Conservation (phyloP, 192 early-diverging fungal genomes). For the Coemansia sp. region DNA sequence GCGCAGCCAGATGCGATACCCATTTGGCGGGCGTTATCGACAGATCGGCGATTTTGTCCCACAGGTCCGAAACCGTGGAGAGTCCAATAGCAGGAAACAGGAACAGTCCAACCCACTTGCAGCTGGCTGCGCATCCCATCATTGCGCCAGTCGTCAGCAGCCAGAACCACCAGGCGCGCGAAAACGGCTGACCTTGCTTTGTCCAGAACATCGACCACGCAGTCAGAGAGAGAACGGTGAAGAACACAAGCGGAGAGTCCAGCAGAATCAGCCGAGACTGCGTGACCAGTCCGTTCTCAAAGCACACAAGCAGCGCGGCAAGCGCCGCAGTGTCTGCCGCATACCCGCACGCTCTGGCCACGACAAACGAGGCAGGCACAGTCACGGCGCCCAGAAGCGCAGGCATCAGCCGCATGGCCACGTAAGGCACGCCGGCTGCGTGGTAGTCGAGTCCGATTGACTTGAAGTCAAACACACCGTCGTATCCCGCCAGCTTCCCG, state of each 20-base stretch:
- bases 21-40: constrained; percentile 57
- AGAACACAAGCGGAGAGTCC: constrained; percentile 90
- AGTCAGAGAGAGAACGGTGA: constrained; percentile 76
- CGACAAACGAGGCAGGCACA: constrained; percentile 80
- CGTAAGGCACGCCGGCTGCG: constrained; percentile 87
- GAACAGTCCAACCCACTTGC: constrained; percentile 96
- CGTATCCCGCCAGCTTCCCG: constrained; percentile 83
- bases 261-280: constrained; percentile 93
- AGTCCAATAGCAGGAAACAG: constrained; percentile 84
- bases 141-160: constrained; percentile 80
- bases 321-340: constrained; percentile 68
- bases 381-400: constrained; percentile 81
- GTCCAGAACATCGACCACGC: constrained; percentile 91
- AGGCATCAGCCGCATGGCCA: constrained; percentile 82
- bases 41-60: constrained; percentile 81
- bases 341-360: constrained; percentile 77
- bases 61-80: constrained; percentile 82
- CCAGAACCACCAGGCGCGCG: constrained; percentile 88
- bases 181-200: constrained; percentile 67
- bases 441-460: constrained; percentile 92
- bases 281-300: constrained; percentile 90
- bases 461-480: constrained; percentile 94
- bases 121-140: constrained; percentile 73
- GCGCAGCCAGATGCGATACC: constrained; percentile 74
- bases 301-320: constrained; percentile 78